phyloP scores from a whole-genome alignment of 495 filamentous ascomycete species.

The Rhizodiscina lignyota region DNA sequence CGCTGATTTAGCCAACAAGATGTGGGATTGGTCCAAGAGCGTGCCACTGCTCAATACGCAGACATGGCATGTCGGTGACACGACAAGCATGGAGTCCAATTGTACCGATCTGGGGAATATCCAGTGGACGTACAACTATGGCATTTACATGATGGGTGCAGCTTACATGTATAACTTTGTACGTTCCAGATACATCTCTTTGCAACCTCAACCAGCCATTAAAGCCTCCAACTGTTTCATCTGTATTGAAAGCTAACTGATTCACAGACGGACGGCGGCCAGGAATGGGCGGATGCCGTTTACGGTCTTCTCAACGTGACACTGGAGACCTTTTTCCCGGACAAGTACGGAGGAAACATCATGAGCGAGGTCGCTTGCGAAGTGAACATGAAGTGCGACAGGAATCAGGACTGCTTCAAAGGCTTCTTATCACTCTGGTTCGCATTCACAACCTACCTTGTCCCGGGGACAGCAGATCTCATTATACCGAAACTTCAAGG shows the following conservation, averaged over 20 bases:
- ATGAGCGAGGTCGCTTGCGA: slow-evolving; percentile 69
- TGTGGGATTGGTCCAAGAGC: slow-evolving; percentile 2
- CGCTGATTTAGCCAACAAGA: slow-evolving; percentile 2
- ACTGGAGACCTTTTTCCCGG: slow-evolving; percentile 38
- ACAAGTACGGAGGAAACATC: slow-evolving; percentile 28
- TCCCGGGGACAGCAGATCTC: slow-evolving; percentile 37
- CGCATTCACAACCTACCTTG: slow-evolving; percentile 45
- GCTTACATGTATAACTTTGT: slow-evolving; percentile 41
- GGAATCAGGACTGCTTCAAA: slow-evolving; percentile 60
- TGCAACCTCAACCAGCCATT: slow-evolving; percentile 6
- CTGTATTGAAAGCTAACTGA: too few species aligned
- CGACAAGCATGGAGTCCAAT: slow-evolving; percentile 13
- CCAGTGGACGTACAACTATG: slow-evolving; percentile 59
- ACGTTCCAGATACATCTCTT: slow-evolving; percentile 9
- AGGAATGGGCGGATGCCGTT: slow-evolving; percentile 35
- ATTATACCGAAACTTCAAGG: slow-evolving; percentile 40
- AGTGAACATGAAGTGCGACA: slow-evolving; percentile 38
- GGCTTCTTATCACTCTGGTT: slow-evolving; percentile 59
- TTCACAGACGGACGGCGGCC: slow-evolving; percentile 31
- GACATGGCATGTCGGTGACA: neutral
- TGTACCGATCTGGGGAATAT: slow-evolving; percentile 21
- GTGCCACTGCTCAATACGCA: neutral
- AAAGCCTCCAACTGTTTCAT: too few species aligned
- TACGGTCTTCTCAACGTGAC: slow-evolving; percentile 39
- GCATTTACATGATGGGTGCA: slow-evolving; percentile 45